Conservation (phyloP, 169 alveolate genomes). For the Perkinsus chesapeaki region DNA sequence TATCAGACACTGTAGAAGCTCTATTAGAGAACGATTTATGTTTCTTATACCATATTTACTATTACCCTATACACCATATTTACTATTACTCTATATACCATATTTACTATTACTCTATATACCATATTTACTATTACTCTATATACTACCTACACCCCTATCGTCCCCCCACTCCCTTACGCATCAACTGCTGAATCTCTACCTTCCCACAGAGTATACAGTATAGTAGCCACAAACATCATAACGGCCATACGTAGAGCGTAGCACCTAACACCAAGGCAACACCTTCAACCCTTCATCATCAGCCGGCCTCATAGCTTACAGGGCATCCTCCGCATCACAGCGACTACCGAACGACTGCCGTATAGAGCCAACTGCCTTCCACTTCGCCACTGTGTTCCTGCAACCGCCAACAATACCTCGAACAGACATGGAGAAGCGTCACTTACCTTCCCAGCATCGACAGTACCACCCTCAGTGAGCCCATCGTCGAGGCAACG, state of each 20-base stretch:
- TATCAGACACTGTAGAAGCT: background rate
- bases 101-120: no score
- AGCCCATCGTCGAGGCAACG: background rate
- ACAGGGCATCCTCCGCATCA: background rate
- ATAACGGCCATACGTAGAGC: background rate
- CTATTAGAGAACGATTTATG: no score
- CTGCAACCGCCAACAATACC: background rate
- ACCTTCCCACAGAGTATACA: background rate
- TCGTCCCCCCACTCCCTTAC: no score
- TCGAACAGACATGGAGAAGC: background rate
- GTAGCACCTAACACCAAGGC: background rate
- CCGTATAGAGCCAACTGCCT: background rate
- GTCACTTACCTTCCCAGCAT: background rate
- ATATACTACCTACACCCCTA: no score
- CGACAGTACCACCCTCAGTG: background rate
- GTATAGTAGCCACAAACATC: background rate
- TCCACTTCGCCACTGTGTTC: background rate
- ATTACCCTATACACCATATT: no score
- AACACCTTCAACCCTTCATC: background rate
- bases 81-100: no score
- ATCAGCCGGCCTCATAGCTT: background rate
- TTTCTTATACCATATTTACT: no score
- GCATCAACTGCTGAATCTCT: background rate
- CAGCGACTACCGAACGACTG: background rate
- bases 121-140: no score